Evolutionary conservation across 2,329 filamentous ascomycete genomes (phyloP).

Genomic region (Westerdykella aurantiaca): DNA sequence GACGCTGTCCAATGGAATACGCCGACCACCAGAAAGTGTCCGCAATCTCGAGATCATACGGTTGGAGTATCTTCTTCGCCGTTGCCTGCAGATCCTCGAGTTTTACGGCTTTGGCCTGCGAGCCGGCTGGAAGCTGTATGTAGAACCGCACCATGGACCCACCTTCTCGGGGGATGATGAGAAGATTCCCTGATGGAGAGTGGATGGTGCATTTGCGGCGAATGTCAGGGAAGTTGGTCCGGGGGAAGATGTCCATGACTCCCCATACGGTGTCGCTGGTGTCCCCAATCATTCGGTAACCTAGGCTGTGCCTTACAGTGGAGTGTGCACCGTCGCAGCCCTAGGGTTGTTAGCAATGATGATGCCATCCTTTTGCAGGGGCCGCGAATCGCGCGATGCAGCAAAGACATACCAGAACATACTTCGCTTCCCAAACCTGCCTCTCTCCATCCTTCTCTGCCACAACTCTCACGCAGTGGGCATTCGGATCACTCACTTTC

Average conservation of each 20-base stretch:
- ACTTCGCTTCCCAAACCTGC: slow-evolving; percentile 33
- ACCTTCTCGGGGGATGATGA: slow-evolving; percentile 52
- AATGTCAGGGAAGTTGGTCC: slow-evolving; percentile 46
- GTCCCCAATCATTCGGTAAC: slow-evolving; percentile 53
- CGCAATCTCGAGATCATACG: slow-evolving; percentile 51
- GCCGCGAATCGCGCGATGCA: neutral
- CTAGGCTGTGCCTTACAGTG: slow-evolving; percentile 33
- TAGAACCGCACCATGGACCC: slow-evolving; percentile 56
- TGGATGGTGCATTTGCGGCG: slow-evolving; percentile 47
- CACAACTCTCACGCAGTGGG: slow-evolving; percentile 28
- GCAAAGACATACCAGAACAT: slow-evolving; percentile 28
- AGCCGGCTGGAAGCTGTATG: slow-evolving; percentile 52
- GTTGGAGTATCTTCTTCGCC: slow-evolving; percentile 50
- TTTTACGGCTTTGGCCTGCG: slow-evolving; percentile 48
- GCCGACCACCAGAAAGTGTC: slow-evolving; percentile 66
- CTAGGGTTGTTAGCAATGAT: slow-evolving; percentile 28
- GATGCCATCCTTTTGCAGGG: neutral
- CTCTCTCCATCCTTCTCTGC: slow-evolving; percentile 27
- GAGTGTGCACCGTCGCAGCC: slow-evolving; percentile 44
- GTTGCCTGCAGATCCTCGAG: slow-evolving; percentile 50
- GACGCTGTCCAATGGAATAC: slow-evolving; percentile 65
- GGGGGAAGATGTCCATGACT: slow-evolving; percentile 42
- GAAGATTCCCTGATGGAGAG: slow-evolving; percentile 41
- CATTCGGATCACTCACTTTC: slow-evolving; percentile 25
- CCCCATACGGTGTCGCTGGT: slow-evolving; percentile 49